Evolutionary conservation across 306 rosid species (phyloP).

Genomic region (Quercus aquifolioides): DNA sequence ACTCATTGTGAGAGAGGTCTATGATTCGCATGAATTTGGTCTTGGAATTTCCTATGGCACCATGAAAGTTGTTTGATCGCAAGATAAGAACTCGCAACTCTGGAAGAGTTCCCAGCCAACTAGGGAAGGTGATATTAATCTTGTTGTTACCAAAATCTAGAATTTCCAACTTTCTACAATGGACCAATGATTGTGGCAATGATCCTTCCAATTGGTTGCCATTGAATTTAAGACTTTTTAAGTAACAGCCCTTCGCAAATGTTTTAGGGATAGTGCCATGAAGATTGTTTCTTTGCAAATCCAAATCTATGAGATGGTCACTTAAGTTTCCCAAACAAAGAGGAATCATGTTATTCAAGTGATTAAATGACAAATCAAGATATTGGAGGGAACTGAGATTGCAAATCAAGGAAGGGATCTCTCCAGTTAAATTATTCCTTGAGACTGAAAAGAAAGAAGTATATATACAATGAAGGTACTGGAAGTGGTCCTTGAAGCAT

Average conservation of each 20-base stretch:
- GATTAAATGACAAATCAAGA: no score
- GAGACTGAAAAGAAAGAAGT: no score
- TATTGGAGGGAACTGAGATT: no score
- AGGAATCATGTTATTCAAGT: no score
- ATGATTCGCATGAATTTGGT: slow-evolving; percentile 18
- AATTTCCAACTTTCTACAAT: slow-evolving; percentile 12
- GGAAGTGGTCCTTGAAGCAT: no score
- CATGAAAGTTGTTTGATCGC: slow-evolving; percentile 29
- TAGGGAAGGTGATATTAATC: slow-evolving; percentile 26
- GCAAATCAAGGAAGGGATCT: no score
- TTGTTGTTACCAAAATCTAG: slow-evolving; percentile 31
- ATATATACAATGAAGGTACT: no score
- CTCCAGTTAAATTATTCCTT: no score
- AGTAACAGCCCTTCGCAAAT: neutral
- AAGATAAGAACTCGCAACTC: slow-evolving; percentile 28
- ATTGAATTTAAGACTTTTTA: slow-evolving; percentile 21
- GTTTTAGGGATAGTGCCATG: slow-evolving; percentile 8
- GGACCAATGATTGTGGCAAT: slow-evolving; percentile 14
- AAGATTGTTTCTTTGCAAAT: neutral
- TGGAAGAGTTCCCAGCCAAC: slow-evolving; percentile 25
- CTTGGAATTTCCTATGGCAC: slow-evolving; percentile 9
- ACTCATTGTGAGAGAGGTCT: slow-evolving; percentile 29
- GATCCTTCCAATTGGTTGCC: slow-evolving; percentile 32
- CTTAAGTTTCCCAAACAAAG: no score
- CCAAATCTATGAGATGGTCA: no score